phyloP scores from a whole-genome alignment of 805 yeast genomes.

The Monosporozyma siamensis region DNA sequence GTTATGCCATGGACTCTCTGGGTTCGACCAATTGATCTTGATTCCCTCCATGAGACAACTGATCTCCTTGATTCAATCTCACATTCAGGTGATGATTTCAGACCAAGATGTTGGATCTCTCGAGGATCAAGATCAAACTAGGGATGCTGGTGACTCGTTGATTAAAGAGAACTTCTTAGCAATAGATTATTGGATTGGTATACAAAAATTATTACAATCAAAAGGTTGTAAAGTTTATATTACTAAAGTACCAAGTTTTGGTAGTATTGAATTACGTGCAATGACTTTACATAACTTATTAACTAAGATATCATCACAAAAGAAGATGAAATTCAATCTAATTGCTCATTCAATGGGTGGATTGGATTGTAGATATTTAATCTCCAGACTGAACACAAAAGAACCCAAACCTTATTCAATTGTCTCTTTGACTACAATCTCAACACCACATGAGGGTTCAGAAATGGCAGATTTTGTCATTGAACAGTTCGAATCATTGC shows the following conservation, averaged over 20 bases:
- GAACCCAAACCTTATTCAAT: constrained; percentile 55
- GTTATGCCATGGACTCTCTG: constrained; percentile 79
- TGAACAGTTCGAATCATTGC: constrained; percentile 22
- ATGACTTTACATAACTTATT: constrained; percentile 44
- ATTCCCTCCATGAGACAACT: constrained; percentile 34
- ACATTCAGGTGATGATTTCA: constrained; percentile 9
- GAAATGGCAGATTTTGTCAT: constrained; percentile 67
- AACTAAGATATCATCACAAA: constrained; percentile 10
- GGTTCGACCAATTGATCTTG: constrained; percentile 53
- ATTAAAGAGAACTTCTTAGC: constrained; percentile 7
- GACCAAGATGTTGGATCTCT: too few relatives aligned
- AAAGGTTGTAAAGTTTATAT: constrained; percentile 62
- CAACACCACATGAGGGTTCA: constrained; percentile 86
- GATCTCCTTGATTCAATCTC: constrained; percentile 16
- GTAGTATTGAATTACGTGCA: constrained; percentile 64
- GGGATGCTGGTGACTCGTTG: too few relatives aligned
- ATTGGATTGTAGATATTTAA: constrained; percentile 68
- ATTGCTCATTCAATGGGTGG: constrained; percentile 96
- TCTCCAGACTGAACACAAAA: constrained; percentile 37
- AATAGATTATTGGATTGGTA: constrained; percentile 77
- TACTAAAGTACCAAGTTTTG: constrained; percentile 78
- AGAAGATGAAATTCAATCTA: constrained; percentile 37
- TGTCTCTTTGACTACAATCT: constrained; percentile 68
- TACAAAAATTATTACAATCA: constrained; percentile 47
- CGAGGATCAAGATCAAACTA: too few relatives aligned